These are phyloP conservation scores for Rhizophagus prolifer DNA, from an alignment of 192 early-diverging fungal species.

Conservation along the genomic window DNA sequence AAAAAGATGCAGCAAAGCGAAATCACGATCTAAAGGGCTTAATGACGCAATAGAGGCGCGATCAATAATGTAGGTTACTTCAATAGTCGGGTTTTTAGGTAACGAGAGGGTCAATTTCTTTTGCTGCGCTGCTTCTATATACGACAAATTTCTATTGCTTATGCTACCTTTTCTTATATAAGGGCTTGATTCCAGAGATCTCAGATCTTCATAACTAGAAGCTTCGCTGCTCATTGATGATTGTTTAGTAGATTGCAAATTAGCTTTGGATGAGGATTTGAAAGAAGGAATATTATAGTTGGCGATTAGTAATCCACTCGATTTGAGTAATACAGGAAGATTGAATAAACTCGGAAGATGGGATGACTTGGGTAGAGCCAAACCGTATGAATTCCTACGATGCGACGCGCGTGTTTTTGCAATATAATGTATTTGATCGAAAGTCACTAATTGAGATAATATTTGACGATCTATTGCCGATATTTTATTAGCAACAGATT, in stretches of 20 bases:
- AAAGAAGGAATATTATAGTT: slow-evolving; percentile 25
- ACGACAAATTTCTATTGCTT: slow-evolving; percentile 7
- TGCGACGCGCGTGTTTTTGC: slow-evolving; percentile 36
- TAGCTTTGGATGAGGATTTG: background rate
- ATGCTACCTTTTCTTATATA: background rate
- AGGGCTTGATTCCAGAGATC: background rate
- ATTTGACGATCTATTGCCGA: slow-evolving; percentile 41
- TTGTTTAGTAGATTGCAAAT: slow-evolving; percentile 1
- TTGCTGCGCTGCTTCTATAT: background rate
- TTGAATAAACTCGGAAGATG: slow-evolving; percentile 11
- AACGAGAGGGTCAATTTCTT: slow-evolving; percentile 8
- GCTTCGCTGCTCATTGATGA: background rate
- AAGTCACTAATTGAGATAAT: slow-evolving; percentile 54
- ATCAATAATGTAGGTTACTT: slow-evolving; percentile 7
- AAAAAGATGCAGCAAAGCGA: slow-evolving; percentile 52
- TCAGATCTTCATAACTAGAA: background rate
- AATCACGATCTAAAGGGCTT: slow-evolving; percentile 39
- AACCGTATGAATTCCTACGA: slow-evolving; percentile 11
- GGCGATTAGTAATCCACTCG: slow-evolving; percentile 8
- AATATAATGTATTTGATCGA: slow-evolving; percentile 52
- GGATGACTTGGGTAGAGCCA: background rate
- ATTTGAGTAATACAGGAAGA: slow-evolving; percentile 3
- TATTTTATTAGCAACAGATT: slow-evolving; percentile 30
- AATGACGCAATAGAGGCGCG: slow-evolving; percentile 8
- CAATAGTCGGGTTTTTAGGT: background rate